Percentiles rank a stretch among this genome's conserved stretches.
Conservation (phyloP, 495 filamentous ascomycete species). For the Lepraria neglecta region DNA sequence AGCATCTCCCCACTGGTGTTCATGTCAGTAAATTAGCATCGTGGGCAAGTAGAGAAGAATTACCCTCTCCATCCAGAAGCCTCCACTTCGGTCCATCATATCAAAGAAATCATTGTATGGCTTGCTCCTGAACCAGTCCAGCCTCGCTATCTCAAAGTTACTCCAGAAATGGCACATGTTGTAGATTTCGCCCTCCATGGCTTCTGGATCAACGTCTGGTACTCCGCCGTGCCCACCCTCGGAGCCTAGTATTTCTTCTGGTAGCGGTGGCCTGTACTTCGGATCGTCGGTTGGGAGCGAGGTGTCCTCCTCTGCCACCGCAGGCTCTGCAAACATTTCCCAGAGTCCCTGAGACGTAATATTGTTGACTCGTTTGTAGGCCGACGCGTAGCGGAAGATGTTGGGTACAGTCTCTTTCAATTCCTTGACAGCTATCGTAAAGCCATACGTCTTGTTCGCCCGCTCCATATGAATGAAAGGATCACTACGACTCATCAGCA, state of each 20-base stretch:
- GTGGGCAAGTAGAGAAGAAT: constrained; percentile 29
- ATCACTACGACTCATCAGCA: constrained; percentile 56
- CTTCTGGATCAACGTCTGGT: constrained; percentile 80
- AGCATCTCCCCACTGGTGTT: constrained; percentile 86
- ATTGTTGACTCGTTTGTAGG: constrained; percentile 91
- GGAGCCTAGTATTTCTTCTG: constrained; percentile 73
- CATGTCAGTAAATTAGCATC: constrained; percentile 28
- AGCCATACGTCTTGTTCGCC: constrained; percentile 95
- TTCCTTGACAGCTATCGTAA: constrained; percentile 98
- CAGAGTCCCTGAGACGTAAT: constrained; percentile 86
- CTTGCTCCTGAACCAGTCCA: constrained; percentile 94
- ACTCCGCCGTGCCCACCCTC: constrained; percentile 66
- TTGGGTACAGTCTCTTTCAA: constrained; percentile 97
- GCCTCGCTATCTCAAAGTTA: constrained; percentile 95
- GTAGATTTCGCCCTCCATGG: constrained; percentile 96
- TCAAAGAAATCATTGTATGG: constrained; percentile 97
- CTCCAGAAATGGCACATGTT: constrained; percentile 99
- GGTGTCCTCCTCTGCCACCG: constrained; percentile 46
- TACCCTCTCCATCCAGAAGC: constrained; percentile 98
- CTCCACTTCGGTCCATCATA: constrained; percentile 97
- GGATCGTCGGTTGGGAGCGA: constrained; percentile 52
- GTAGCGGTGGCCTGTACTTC: constrained; percentile 64
- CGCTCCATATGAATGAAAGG: constrained; percentile 91
- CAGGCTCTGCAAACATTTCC: constrained; percentile 95
- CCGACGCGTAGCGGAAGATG: constrained; percentile 99